phyloP scores from a whole-genome alignment of 2,329 filamentous ascomycete species.

The Curvularia lunata region DNA sequence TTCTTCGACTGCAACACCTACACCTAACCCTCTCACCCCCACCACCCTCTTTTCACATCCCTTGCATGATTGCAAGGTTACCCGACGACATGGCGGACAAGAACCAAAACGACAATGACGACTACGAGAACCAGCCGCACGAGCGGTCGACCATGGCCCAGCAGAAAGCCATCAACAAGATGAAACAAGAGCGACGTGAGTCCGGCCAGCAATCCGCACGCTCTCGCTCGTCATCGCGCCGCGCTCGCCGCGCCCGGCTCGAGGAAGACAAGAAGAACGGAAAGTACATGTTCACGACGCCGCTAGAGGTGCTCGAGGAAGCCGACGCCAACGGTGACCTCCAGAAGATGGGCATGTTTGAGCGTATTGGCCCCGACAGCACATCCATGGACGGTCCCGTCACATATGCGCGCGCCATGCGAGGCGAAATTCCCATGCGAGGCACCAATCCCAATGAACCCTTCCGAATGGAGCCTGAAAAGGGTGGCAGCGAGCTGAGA shows the following conservation, averaged over 20 bases:
- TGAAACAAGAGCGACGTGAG: conserved; percentile 49
- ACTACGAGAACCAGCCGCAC: conserved; percentile 44
- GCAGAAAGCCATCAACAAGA: conserved; percentile 53
- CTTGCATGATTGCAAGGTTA: conserved; percentile 28
- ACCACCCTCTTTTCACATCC: not conserved
- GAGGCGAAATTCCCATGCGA: conserved; percentile 62
- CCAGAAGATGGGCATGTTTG: conserved; percentile 58
- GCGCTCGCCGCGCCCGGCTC: conserved; percentile 56
- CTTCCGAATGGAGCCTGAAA: conserved; percentile 49
- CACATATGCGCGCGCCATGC: conserved; percentile 59
- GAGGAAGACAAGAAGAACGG: conserved; percentile 54
- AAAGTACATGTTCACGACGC: conserved; percentile 60
- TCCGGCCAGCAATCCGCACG: conserved; percentile 51
- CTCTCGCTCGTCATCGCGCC: conserved; percentile 56
- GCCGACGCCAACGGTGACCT: conserved; percentile 59
- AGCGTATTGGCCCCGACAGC: conserved; percentile 62
- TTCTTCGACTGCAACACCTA: not conserved
- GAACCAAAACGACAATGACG: conserved; percentile 26
- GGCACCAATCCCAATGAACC: conserved; percentile 59
- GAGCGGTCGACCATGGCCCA: conserved; percentile 55
- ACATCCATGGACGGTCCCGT: conserved; percentile 64
- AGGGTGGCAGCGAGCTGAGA: conserved; percentile 53
- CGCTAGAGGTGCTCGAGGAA: conserved; percentile 58
- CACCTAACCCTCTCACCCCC: not conserved
- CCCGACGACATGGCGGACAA: conserved; percentile 42